Evolutionary conservation across 371 early-diverging fungal species (phyloP).

Genomic region (Mortierella sp.): DNA sequence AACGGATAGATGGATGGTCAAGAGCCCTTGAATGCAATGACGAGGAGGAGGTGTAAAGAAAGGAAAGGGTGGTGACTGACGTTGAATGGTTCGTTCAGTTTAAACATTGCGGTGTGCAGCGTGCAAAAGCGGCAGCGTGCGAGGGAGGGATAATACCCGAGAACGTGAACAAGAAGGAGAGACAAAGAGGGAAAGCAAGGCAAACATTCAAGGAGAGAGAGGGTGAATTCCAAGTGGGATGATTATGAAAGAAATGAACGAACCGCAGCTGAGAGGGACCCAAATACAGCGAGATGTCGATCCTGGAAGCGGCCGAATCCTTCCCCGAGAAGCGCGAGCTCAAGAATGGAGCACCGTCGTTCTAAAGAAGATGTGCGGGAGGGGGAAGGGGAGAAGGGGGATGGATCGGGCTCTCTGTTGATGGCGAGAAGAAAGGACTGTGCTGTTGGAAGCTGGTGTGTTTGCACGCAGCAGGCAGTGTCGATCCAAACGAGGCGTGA

Average conservation of each 20-base stretch:
- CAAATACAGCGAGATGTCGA: neutral
- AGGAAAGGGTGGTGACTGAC: neutral
- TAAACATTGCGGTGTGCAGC: neutral
- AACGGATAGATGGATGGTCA: neutral
- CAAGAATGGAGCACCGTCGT: too few relatives aligned
- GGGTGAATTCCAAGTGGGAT: neutral
- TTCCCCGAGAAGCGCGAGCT: too few relatives aligned
- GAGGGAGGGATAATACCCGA: constrained; percentile 14
- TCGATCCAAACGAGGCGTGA: too few relatives aligned
- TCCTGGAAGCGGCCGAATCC: neutral
- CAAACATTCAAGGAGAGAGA: neutral
- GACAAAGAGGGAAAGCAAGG: neutral
- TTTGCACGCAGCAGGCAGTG: too few relatives aligned
- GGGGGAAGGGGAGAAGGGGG: neutral
- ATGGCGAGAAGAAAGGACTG: neutral
- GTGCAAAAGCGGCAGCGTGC: constrained; percentile 1
- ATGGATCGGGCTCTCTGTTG: constrained; percentile 7
- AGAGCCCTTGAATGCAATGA: neutral
- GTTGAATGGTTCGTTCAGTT: neutral
- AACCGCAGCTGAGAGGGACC: neutral
- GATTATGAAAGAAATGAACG: constrained; percentile 14
- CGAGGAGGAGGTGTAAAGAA: neutral
- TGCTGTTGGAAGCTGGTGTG: neutral
- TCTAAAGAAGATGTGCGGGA: too few relatives aligned
- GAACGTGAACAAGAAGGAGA: constrained; percentile 3